Conservation (phyloP, 768 basidiomycete species). For the Fomitopsis serialis region DNA sequence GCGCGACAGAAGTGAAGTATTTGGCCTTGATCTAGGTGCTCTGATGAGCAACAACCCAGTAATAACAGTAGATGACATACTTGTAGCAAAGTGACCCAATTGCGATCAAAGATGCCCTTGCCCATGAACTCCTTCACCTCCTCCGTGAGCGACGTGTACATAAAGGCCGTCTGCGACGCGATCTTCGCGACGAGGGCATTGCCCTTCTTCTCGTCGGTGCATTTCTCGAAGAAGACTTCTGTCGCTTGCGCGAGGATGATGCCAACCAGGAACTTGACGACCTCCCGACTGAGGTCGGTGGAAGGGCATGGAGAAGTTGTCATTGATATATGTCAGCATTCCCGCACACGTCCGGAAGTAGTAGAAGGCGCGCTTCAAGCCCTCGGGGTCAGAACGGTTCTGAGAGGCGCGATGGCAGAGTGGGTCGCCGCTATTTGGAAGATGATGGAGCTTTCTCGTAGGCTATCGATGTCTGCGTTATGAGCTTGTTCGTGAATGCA, state of each 20-base stretch:
- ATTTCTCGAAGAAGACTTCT: slow-evolving; percentile 95
- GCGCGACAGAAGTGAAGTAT: slow-evolving; percentile 78
- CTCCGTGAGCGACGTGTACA: slow-evolving; percentile 81
- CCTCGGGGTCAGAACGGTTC: slow-evolving; percentile 84
- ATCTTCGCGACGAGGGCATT: slow-evolving; percentile 77
- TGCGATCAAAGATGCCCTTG: slow-evolving; percentile 91
- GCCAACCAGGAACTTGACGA: slow-evolving; percentile 88
- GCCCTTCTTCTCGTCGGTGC: slow-evolving; percentile 87
- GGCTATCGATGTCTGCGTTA: slow-evolving; percentile 92
- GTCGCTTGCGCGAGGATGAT: slow-evolving; percentile 90
- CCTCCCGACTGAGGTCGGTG: slow-evolving; percentile 89
- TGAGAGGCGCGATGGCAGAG: slow-evolving; percentile 86
- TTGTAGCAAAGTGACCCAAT: slow-evolving; percentile 87
- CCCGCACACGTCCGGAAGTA: slow-evolving; percentile 88
- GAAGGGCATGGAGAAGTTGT: slow-evolving; percentile 99
- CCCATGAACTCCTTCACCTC: slow-evolving; percentile 97
- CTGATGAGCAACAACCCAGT: not conserved
- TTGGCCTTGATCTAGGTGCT: slow-evolving; percentile 78
- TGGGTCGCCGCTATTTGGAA: slow-evolving; percentile 95
- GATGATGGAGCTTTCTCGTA: slow-evolving; percentile 98
- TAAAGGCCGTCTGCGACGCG: slow-evolving; percentile 71
- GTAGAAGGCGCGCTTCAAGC: slow-evolving; percentile 88
- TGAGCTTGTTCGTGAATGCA: slow-evolving; percentile 92
- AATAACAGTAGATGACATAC: slow-evolving; percentile 31
- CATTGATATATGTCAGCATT: slow-evolving; percentile 98